Evolutionary conservation across 345 rosid genomes (phyloP).

Genomic region (Angophora floribunda): DNA sequence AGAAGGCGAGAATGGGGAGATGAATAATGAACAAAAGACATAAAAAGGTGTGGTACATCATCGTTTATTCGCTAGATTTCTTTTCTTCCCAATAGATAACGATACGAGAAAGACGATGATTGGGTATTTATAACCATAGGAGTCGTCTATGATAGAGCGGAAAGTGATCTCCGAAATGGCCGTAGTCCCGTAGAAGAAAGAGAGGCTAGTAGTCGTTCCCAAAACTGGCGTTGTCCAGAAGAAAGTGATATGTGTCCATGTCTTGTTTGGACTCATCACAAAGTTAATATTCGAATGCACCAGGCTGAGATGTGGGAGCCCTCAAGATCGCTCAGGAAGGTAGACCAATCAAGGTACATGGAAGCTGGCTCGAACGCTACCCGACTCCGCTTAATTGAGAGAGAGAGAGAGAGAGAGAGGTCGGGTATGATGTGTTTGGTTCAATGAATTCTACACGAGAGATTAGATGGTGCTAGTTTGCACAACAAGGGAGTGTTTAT

Average conservation of each 20-base stretch:
- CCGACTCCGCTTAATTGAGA: not conserved
- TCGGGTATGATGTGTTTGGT: not conserved
- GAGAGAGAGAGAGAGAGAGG: fast-evolving
- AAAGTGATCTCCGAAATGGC: not conserved
- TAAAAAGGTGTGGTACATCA: not conserved
- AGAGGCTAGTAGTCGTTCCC: not conserved
- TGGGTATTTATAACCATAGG: not conserved
- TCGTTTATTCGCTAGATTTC: not conserved
- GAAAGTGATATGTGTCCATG: not conserved
- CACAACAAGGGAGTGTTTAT: not conserved
- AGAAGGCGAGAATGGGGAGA: not conserved
- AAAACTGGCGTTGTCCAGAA: not conserved
- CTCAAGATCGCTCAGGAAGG: not conserved
- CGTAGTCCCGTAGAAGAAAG: not conserved
- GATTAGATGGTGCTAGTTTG: not conserved
- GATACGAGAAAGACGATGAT: not conserved
- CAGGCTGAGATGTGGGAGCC: not conserved
- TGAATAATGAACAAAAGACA: not conserved
- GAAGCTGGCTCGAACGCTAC: not conserved
- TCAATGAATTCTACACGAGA: not conserved
- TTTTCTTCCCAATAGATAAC: not conserved
- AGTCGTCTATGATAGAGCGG: not conserved
- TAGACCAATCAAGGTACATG: not conserved
- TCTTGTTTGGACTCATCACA: not conserved
- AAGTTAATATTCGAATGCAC: not conserved